These are phyloP conservation scores for Tylopilus sp. DNA, from an alignment of 1,284 basidiomycete genomes.

Conservation along the genomic window DNA sequence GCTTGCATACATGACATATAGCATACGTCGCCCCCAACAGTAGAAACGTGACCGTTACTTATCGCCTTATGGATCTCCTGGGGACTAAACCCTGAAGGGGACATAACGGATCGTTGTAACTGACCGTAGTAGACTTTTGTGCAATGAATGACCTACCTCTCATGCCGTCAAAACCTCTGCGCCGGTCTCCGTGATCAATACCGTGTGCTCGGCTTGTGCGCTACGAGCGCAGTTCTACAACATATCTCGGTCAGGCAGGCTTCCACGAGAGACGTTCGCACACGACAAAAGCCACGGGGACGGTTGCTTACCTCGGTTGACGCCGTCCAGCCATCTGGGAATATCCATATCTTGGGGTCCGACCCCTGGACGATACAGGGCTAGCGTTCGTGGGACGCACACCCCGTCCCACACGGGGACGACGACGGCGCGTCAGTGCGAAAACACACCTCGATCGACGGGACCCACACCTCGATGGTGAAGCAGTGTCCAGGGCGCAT, in stretches of 20 bases:
- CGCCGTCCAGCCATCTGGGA: conserved; percentile 87
- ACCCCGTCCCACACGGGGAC: too few species aligned
- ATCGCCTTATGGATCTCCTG: not conserved
- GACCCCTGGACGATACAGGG: conserved; percentile 75
- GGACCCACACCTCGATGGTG: conserved; percentile 69
- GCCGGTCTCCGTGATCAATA: conserved; percentile 75
- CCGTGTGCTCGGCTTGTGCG: conserved; percentile 85
- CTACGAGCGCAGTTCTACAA: conserved; percentile 60
- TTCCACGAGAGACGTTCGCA: not conserved
- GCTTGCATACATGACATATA: conserved; percentile 3
- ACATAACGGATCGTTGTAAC: not conserved
- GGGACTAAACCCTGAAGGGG: too few species aligned
- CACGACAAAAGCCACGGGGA: not conserved
- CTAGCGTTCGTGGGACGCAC: conserved; percentile 37
- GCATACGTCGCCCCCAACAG: conserved; percentile 4
- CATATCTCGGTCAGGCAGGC: conserved; percentile 1
- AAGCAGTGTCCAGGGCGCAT: conserved; percentile 87
- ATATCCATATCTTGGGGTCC: conserved; percentile 66
- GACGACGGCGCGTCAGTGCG: not conserved
- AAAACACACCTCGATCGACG: not conserved
- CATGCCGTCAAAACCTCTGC: conserved; percentile 58
- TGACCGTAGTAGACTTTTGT: not conserved
- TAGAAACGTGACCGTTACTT: not conserved
- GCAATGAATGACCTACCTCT: not conserved
- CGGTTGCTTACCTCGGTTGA: conserved; percentile 64